phyloP scores from a whole-genome alignment of 2,329 filamentous ascomycete species.

The Pyrenophora graminea region DNA sequence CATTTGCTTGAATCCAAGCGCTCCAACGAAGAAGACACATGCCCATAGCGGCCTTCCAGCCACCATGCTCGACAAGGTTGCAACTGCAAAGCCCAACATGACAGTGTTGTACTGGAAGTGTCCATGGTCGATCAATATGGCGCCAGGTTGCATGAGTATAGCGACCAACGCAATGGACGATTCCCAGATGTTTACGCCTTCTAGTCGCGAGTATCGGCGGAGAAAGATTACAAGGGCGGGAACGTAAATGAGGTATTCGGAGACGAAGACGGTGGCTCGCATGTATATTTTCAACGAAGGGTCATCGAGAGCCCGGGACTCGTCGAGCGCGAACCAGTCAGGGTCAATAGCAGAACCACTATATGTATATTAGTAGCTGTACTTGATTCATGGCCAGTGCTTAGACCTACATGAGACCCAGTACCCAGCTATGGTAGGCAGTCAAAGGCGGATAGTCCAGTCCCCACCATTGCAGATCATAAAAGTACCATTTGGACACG shows the following conservation, averaged over 20 bases:
- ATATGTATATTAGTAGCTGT: constrained; percentile 4
- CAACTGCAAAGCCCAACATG: constrained; percentile 90
- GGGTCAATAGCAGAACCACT: constrained; percentile 77
- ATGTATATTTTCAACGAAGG: constrained; percentile 88
- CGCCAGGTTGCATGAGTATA: constrained; percentile 87
- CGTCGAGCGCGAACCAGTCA: constrained; percentile 83
- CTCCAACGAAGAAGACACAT: constrained; percentile 88
- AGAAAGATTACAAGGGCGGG: constrained; percentile 86
- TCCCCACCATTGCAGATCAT: constrained; percentile 96
- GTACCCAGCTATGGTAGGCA: constrained; percentile 96
- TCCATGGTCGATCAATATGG: constrained; percentile 90
- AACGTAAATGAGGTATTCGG: constrained; percentile 87
- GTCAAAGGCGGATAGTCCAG: constrained; percentile 97
- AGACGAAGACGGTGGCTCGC: constrained; percentile 87
- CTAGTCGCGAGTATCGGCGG: constrained; percentile 75
- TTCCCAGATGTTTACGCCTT: constrained; percentile 79
- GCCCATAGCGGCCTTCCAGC: constrained; percentile 85
- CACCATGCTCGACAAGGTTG: constrained; percentile 85
- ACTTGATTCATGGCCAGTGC: background rate
- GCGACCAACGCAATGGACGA: constrained; percentile 83
- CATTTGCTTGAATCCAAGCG: constrained; percentile 99
- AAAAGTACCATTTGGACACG: constrained; percentile 95
- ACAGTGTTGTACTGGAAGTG: constrained; percentile 99
- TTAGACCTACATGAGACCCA: constrained; percentile 71
- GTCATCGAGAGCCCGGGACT: constrained; percentile 81